Evolutionary conservation across 164 flowering plant species (phyloP).

Genomic region (Liriodendron chinense): DNA sequence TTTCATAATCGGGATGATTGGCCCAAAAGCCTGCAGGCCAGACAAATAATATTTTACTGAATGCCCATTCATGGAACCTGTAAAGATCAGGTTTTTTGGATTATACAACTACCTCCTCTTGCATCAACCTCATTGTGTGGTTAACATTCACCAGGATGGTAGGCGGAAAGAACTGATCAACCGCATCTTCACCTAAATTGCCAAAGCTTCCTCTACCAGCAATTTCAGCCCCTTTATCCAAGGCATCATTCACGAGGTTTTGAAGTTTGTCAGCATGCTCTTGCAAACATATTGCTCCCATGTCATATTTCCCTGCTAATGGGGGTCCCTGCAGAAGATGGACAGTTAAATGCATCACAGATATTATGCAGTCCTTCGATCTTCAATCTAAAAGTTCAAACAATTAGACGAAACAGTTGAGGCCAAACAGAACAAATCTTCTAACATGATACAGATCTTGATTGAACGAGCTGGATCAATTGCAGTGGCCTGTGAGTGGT

Average conservation of each 20-base stretch:
- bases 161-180: slow-evolving; percentile 97
- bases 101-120: slow-evolving; percentile 76
- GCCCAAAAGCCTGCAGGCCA: slow-evolving; percentile 80
- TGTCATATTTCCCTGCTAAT: slow-evolving; percentile 80
- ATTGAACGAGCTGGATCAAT: background rate
- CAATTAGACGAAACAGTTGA: background rate
- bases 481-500: background rate
- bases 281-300: slow-evolving; percentile 95
- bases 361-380: background rate
- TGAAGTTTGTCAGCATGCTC: slow-evolving; percentile 94
- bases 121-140: slow-evolving; percentile 90
- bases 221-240: slow-evolving; percentile 91
- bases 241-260: slow-evolving; percentile 77
- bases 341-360: background rate
- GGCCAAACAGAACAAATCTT: background rate
- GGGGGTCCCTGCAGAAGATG: slow-evolving; percentile 80
- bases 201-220: slow-evolving; percentile 91
- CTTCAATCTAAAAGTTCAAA: background rate
- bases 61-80: background rate
- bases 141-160: slow-evolving; percentile 78
- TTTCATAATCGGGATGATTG: slow-evolving; percentile 96
- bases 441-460: background rate
- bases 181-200: slow-evolving; percentile 81
- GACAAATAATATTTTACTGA: slow-evolving; percentile 6
- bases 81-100: background rate